These are phyloP conservation scores for Leccinellum albellum DNA, from an alignment of 768 basidiomycete genomes.

Conservation along the genomic window DNA sequence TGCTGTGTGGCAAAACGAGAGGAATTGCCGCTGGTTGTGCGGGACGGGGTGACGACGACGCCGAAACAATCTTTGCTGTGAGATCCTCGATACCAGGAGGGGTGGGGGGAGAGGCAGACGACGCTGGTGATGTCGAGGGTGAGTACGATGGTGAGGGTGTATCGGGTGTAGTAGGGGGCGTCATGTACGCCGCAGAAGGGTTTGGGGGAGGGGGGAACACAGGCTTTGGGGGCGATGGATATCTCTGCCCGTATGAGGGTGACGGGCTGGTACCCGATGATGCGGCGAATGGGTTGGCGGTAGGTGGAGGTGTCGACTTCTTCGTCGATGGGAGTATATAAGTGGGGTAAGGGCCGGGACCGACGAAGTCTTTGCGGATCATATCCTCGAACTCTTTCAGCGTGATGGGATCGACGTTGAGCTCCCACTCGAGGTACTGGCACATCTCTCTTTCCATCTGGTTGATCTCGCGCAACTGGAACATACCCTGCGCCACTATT, in stretches of 20 bases:
- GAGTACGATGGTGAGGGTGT: constrained; percentile 55
- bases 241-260: constrained; percentile 28
- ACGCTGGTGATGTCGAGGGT: constrained; percentile 52
- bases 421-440: constrained; percentile 89
- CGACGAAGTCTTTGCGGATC: constrained; percentile 58
- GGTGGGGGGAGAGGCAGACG: constrained; percentile 59
- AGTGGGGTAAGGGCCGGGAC: constrained; percentile 55
- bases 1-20: no score
- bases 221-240: constrained; percentile 33
- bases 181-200: constrained; percentile 18
- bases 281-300: constrained; percentile 32
- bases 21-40: constrained; percentile 20
- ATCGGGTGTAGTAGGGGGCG: constrained; percentile 41
- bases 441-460: constrained; percentile 83
- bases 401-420: constrained; percentile 66
- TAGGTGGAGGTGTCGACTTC: constrained; percentile 45
- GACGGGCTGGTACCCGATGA: constrained; percentile 28
- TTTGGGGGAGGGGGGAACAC: constrained; percentile 13
- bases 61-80: constrained; percentile 44
- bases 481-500: constrained; percentile 87
- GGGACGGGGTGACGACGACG: constrained; percentile 36
- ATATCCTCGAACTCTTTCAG: constrained; percentile 58
- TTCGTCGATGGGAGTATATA: constrained; percentile 62
- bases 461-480: constrained; percentile 70
- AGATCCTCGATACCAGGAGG: constrained; percentile 51